Evolutionary conservation across 495 filamentous ascomycete species (phyloP).

Genomic region (Aspergillus nidulans): DNA sequence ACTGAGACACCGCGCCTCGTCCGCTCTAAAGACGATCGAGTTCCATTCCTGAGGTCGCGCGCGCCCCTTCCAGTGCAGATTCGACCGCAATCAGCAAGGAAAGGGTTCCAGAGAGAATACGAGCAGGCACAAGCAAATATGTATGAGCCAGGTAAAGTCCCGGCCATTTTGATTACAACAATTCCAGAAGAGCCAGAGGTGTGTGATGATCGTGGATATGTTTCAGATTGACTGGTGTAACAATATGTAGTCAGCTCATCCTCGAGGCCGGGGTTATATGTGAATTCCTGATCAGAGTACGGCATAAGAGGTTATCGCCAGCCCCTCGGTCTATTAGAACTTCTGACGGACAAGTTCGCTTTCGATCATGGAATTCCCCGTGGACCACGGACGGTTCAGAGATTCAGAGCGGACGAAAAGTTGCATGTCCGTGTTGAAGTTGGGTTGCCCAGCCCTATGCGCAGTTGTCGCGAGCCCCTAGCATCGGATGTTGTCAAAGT

Average conservation of each 20-base stretch:
- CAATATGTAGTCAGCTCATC: slow-evolving; percentile 4
- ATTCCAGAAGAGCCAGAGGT: slow-evolving; percentile 11
- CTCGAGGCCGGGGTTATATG: slow-evolving; percentile 1
- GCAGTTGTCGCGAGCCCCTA: background rate
- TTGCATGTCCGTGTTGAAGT: slow-evolving; percentile 4
- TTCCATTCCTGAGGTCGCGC: background rate
- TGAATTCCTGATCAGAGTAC: background rate
- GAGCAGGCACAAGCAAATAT: background rate
- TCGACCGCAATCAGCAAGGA: background rate
- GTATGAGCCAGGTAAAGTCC: slow-evolving; percentile 7
- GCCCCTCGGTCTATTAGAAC: slow-evolving; percentile 12
- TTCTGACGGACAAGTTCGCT: slow-evolving; percentile 5
- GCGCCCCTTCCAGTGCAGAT: slow-evolving; percentile 10
- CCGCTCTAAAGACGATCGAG: background rate
- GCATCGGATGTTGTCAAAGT: slow-evolving; percentile 11
- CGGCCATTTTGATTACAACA: slow-evolving; percentile 12
- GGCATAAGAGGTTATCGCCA: background rate
- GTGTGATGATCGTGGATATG: background rate
- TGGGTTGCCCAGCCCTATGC: background rate
- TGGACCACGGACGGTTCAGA: background rate
- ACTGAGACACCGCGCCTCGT: slow-evolving; percentile 14
- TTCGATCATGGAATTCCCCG: background rate
- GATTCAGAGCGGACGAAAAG: background rate
- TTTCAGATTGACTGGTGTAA: background rate
- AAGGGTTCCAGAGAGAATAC: background rate